These are phyloP conservation scores for Coemansia furcata DNA, from an alignment of 192 early-diverging fungal genomes.

Conservation along the genomic window DNA sequence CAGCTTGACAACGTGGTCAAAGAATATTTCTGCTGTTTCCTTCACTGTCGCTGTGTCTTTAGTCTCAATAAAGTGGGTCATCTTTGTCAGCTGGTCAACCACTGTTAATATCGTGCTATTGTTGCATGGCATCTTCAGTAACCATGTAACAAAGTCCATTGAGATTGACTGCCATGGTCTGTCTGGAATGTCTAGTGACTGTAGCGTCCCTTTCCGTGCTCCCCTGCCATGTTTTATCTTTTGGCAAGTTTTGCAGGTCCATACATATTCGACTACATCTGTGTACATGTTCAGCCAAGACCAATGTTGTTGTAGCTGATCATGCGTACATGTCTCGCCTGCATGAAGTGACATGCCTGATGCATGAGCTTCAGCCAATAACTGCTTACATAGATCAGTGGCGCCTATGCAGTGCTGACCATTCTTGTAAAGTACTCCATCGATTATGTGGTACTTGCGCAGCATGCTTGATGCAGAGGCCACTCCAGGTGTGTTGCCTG, in stretches of 20 bases:
- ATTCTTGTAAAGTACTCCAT: no score
- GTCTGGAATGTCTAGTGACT: background rate
- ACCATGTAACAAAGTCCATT: constrained; percentile 3
- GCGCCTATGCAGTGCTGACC: no score
- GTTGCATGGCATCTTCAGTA: background rate
- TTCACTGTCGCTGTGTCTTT: background rate
- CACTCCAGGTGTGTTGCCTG: no score
- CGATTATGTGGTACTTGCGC: no score
- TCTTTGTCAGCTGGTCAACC: constrained; percentile 1
- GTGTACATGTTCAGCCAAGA: constrained; percentile 11
- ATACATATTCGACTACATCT: background rate
- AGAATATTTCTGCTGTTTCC: constrained; percentile 18
- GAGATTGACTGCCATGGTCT: background rate
- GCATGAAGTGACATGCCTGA: no score
- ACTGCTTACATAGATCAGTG: no score
- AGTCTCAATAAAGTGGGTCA: background rate
- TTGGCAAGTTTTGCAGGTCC: constrained; percentile 8
- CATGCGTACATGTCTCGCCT: no score
- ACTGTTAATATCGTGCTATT: constrained; percentile 3
- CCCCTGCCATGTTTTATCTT: background rate
- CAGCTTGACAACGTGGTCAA: constrained; percentile 16
- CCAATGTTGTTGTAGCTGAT: no score
- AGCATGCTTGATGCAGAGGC: no score
- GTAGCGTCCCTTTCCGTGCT: background rate
- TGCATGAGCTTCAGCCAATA: no score